Base-by-base conservation (phyloP, 2,329 filamentous ascomycete species). In the Akanthomyces dipterigenus region DNA sequence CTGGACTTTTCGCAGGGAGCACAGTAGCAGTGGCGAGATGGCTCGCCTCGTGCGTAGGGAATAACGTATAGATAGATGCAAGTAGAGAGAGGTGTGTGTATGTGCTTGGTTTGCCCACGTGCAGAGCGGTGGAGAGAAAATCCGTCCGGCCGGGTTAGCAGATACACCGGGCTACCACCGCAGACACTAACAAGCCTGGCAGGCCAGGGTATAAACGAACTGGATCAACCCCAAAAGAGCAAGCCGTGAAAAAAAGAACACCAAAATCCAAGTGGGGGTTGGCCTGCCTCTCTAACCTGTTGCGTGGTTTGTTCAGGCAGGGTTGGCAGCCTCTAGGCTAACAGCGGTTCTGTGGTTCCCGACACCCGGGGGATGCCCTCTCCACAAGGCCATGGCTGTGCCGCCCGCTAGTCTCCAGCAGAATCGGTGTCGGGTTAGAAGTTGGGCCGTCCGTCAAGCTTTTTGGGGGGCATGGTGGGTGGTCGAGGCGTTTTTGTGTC, bases 391-490 rank as follows among this genome's bases (percentile, higher is more conserved):
- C 34, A 14, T 31, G 46, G 24, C 46, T 31, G 46, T 50, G 26
- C 16, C 46, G 46, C 45, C 45, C 45, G 22, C 26, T 26, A 6
- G 3, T 48, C 5, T 26, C 26, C 46, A 50, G 26, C 20, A n/a
- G 28, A 45, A 45, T 34, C 38, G 40, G 53, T 45, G 24, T 49
- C 55, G 55, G 55, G 55, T 57, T 57, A 49, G 55, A 9, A 57
- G 55, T 48, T 48, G 55, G 12, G 14, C 55, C 55, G 55, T 57
- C 55, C 28, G 28, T 31, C 12, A 57, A 56, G 40, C 24, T 43
- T 55, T 55, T 38, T 8, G 46, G 18, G 28, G 28, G 28, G 28
- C 28, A 8, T 31, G 28, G 26, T 22, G 16, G 36, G 36, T 20
- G 53, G 38, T 18, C 42, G 53, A 53, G 22, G 42, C 28, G 18